phyloP scores from a whole-genome alignment of 2,329 filamentous ascomycete species.

The Penicillium sp. region DNA sequence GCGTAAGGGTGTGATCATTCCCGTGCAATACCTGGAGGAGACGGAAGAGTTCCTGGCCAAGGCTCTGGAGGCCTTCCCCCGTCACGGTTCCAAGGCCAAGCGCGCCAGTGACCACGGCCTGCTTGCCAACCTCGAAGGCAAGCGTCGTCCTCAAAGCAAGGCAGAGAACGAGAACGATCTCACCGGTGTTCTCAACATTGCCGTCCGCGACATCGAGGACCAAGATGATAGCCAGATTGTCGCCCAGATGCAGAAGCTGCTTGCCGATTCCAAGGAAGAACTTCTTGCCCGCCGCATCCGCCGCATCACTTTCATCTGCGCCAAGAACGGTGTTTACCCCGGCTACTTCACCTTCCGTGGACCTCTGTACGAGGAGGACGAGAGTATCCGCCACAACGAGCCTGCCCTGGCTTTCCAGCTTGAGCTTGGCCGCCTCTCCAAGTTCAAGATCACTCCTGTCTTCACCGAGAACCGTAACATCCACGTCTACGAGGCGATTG shows the following conservation, averaged over 20 bases:
- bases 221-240: constrained; percentile 78
- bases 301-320: constrained; percentile 92
- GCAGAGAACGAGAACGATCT: constrained; percentile 69
- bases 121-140: constrained; percentile 71
- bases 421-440: constrained; percentile 86
- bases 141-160: constrained; percentile 60
- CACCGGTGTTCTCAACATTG: constrained; percentile 88
- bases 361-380: constrained; percentile 82
- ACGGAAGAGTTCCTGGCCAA: constrained; percentile 80
- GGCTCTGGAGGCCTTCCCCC: constrained; percentile 79
- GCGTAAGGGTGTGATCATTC: constrained; percentile 90
- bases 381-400: constrained; percentile 95
- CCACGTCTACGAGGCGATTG: constrained; percentile 94
- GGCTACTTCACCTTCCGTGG: constrained; percentile 99
- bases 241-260: constrained; percentile 68
- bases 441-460: constrained; percentile 97
- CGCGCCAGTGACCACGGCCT: constrained; percentile 57
- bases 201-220: constrained; percentile 82
- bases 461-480: constrained; percentile 99
- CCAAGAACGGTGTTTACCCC: constrained; percentile 90
- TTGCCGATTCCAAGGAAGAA: constrained; percentile 80
- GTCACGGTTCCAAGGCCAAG: constrained; percentile 55
- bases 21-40: constrained; percentile 90
- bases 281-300: constrained; percentile 77
- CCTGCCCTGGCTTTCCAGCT: constrained; percentile 98